Percentiles rank a stretch among this genome's conserved stretches.
Conservation (phyloP, 495 filamentous ascomycete genomes). For the Cercophora newfieldiana region DNA sequence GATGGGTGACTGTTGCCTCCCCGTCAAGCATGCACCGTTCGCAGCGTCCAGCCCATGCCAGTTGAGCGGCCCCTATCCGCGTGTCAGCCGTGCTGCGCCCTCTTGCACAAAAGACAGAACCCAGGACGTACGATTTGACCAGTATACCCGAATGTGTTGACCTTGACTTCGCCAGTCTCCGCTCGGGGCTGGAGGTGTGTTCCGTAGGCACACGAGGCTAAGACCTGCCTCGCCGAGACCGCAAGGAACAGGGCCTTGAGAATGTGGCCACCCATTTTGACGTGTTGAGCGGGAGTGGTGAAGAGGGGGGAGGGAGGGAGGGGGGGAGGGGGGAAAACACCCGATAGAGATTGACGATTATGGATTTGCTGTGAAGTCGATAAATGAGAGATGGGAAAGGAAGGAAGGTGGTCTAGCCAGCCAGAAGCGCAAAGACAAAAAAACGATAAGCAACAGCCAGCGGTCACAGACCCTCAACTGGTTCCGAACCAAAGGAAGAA, state of each 20-base stretch:
- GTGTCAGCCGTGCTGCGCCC: background rate
- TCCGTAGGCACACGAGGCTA: constrained; percentile 32
- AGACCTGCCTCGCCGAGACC: constrained; percentile 30
- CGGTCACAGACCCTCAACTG: constrained; percentile 28
- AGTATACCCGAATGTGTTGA: constrained; percentile 51
- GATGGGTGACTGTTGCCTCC: constrained; percentile 65
- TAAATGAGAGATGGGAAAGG: background rate
- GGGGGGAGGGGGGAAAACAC: background rate
- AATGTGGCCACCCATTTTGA: constrained; percentile 18
- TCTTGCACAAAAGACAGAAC: too few relatives aligned
- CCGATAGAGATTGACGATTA: too few relatives aligned
- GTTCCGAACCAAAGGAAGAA: constrained; percentile 19
- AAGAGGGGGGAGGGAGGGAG: background rate
- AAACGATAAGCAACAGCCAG: constrained; percentile 11
- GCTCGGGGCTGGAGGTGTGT: constrained; percentile 39
- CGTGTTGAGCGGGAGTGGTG: background rate
- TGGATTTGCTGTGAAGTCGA: background rate
- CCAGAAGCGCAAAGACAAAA: constrained; percentile 10
- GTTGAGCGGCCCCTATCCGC: constrained; percentile 53
- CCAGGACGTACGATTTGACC: constrained; percentile 33
- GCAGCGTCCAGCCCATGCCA: constrained; percentile 55
- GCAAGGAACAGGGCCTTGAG: constrained; percentile 24
- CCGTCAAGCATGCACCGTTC: constrained; percentile 53
- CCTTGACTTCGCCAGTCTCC: constrained; percentile 32
- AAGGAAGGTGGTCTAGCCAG: constrained; percentile 5